Conservation (phyloP, 2,329 filamentous ascomycete species). For the Penicillium sp. region DNA sequence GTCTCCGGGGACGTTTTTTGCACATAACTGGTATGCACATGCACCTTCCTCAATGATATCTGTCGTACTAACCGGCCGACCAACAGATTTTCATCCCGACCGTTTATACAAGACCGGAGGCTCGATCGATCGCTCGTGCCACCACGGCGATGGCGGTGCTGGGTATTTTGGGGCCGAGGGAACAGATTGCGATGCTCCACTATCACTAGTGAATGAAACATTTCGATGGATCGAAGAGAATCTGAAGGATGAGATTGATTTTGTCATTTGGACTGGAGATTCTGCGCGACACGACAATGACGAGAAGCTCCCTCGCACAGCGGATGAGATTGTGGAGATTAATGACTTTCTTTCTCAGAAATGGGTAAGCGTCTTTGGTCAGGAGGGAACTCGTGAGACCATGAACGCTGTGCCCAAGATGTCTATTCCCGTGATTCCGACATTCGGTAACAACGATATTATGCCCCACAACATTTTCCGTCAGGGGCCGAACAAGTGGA, state of each 20-base stretch:
- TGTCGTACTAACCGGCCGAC: neutral
- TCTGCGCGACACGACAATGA: conserved; percentile 87
- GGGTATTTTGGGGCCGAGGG: conserved; percentile 81
- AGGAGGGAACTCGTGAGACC: conserved; percentile 46
- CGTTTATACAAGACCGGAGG: conserved; percentile 77
- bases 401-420: conserved; percentile 53
- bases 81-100: conserved; percentile 86
- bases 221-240: conserved; percentile 82
- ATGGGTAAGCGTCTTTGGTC: conserved; percentile 67
- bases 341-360: conserved; percentile 74
- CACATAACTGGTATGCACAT: conserved; percentile 35
- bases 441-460: conserved; percentile 95
- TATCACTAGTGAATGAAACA: conserved; percentile 77
- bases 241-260: conserved; percentile 74
- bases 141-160: conserved; percentile 70
- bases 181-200: conserved; percentile 82
- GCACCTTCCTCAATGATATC: neutral
- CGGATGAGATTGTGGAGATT: conserved; percentile 69
- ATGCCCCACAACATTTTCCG: conserved; percentile 92
- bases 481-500: conserved; percentile 81
- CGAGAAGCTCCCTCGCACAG: conserved; percentile 69
- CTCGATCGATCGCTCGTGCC: conserved; percentile 69
- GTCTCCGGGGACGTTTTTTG: conserved; percentile 32
- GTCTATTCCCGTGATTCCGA: conserved; percentile 77
- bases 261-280: conserved; percentile 90